A percentile compares a stretch with the other conserved stretches of the same genome.
Evolutionary conservation across 345 rosid species (phyloP).

Genomic region (Syzygium jambos): DNA sequence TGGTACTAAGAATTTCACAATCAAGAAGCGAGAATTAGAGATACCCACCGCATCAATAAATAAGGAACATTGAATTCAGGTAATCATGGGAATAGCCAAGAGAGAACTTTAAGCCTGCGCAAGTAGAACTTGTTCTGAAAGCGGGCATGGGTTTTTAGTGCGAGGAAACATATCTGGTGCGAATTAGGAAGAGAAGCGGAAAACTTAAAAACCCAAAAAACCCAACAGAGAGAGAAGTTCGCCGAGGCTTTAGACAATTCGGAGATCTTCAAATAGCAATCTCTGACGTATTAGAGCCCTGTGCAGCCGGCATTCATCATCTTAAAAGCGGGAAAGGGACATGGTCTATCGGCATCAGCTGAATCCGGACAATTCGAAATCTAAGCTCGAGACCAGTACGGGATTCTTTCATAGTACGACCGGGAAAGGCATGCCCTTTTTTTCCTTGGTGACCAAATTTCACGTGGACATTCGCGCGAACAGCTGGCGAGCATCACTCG

Average conservation of each 20-base stretch:
- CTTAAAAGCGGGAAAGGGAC: not conserved
- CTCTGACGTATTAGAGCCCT: not conserved
- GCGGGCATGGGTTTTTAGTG: not conserved
- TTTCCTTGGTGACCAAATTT: not conserved
- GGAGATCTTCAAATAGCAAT: not conserved
- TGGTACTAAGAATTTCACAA: not conserved
- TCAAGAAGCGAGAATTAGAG: not conserved
- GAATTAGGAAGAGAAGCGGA: not conserved
- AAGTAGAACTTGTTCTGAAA: not conserved
- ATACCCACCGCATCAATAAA: not conserved
- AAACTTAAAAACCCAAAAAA: not conserved
- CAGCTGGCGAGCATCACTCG: not conserved
- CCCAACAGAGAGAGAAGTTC: not conserved
- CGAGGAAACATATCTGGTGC: not conserved
- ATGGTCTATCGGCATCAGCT: not conserved
- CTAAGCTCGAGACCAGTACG: not conserved
- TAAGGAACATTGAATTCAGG: not conserved
- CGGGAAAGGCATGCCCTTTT: not conserved
- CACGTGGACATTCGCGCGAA: not conserved
- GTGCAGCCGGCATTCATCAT: not conserved
- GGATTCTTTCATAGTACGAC: not conserved
- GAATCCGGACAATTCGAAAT: not conserved
- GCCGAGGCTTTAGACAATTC: not conserved
- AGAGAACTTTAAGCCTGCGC: not conserved
- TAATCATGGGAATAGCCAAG: not conserved